Conservation (phyloP, 192 early-diverging fungal genomes). For the Backusella liffmaniae region DNA sequence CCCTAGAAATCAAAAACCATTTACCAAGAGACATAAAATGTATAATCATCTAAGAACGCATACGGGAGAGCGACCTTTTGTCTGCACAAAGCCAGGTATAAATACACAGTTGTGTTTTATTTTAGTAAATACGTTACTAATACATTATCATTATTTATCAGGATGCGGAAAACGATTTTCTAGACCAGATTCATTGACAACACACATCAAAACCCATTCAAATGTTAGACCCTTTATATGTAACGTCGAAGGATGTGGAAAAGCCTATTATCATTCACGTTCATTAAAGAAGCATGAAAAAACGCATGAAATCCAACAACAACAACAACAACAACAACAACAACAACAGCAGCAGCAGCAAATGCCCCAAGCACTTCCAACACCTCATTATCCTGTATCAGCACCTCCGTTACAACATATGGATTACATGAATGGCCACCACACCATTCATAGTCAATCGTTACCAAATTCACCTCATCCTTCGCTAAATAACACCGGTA, state of each 20-base stretch:
- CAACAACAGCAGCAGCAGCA: not conserved
- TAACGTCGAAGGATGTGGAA: constrained; percentile 46
- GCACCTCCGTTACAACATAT: not conserved
- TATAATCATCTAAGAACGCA: constrained; percentile 72
- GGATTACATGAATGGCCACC: constrained; percentile 7
- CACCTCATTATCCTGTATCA: not conserved
- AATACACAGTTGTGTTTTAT: not conserved
- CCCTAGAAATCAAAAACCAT: constrained; percentile 55
- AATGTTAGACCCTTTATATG: constrained; percentile 56
- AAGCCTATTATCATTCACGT: constrained; percentile 61
- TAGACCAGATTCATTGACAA: constrained; percentile 56
- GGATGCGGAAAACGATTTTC: constrained; percentile 73
- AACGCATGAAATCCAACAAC: constrained; percentile 37
- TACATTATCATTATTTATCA: not conserved
- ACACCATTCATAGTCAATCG: constrained; percentile 7
- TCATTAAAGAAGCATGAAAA: constrained; percentile 62
- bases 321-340: not conserved
- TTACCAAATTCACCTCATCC: constrained; percentile 13
- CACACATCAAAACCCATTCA: constrained; percentile 61
- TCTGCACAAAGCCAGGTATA: constrained; percentile 48
- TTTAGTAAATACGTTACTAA: not conserved
- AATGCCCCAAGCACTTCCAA: not conserved
- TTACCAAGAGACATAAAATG: constrained; percentile 69
- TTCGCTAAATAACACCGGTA: not conserved
- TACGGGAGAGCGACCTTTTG: constrained; percentile 74